Evolutionary conservation across 2,329 filamentous ascomycete species (phyloP), one percentile per base, ranked within the genome.

Genomic region (Trichoderma afroharzianum): DNA sequence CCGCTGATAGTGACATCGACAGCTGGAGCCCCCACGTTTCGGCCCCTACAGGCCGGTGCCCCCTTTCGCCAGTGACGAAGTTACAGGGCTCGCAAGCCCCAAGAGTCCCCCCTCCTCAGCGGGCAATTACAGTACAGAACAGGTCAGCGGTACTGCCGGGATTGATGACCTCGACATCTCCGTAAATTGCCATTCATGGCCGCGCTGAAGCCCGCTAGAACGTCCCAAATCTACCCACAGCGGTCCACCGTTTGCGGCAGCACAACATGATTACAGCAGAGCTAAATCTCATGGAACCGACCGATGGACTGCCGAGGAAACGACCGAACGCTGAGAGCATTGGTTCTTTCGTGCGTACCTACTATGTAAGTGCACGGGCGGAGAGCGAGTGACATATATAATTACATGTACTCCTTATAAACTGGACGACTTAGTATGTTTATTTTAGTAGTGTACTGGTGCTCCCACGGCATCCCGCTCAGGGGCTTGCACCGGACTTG

Each of bases 1-100:
- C 58, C 50, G 26, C 67, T 70, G 43, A 67, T 33, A 68, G 64
- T 36, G 63, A 43, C 33, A 24, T 59, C 28, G 39, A 28, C n/a
- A 9, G 24, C 68, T 55, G 14, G 50, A 50, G 36, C 68, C 68
- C 68, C 68, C 68, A 71, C 68, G 68, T 57, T 63, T 70, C 43
- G 24, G 26, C 39, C 30, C 61, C 53, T 66, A 71, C 68, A 66
- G 36, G 50, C n/a, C 50, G 30, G 39, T 26, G 32, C 43, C 66
- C 66, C 67, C 67, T 58, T 69, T 69, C 36, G 28, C 30, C 14
- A 59, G 21, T 11, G 53, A 39, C 21, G 59, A 63, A 26, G 26
- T 61, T 33, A 61, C 57, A 68, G 66, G 36, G 67, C 67, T 21
- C 30, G 63, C 63, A 67, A 26, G 30, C 66, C 64, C 66, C 15